These are phyloP conservation scores for Sophora flavescens DNA, from an alignment of 306 rosid genomes.

Conservation along the genomic window DNA sequence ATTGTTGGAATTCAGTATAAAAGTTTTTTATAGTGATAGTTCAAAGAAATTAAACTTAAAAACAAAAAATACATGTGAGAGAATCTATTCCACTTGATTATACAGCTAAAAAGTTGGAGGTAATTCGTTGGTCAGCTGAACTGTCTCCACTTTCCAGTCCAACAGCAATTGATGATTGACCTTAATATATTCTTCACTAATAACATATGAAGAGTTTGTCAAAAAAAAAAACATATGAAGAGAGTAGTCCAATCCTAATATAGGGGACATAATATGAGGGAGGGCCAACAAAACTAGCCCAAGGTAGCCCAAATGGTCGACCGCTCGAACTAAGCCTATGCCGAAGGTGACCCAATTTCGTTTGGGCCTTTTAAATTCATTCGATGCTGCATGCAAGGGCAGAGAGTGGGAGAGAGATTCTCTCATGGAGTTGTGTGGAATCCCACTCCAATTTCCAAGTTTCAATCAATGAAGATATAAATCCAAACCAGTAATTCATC, in stretches of 20 bases:
- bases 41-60: too few relatives aligned
- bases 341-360: not conserved
- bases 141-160: constrained; percentile 10
- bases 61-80: too few relatives aligned
- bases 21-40: too few relatives aligned
- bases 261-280: too few relatives aligned
- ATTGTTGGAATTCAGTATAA: too few relatives aligned
- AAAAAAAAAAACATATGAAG: not conserved
- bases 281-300: not conserved
- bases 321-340: not conserved
- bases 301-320: not conserved
- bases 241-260: not conserved
- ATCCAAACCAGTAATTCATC: not conserved
- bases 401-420: too few relatives aligned
- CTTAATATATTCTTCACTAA: not conserved
- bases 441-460: too few relatives aligned
- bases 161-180: not conserved
- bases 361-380: not conserved
- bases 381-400: too few relatives aligned
- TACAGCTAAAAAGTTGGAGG: too few relatives aligned
- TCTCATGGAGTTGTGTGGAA: too few relatives aligned
- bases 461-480: not conserved
- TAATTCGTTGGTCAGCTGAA: not conserved
- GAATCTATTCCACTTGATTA: too few relatives aligned
- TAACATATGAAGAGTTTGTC: too few relatives aligned